Evolutionary conservation across 208 protist genomes (phyloP).

Genomic region (Wallacemonas sp.): DNA sequence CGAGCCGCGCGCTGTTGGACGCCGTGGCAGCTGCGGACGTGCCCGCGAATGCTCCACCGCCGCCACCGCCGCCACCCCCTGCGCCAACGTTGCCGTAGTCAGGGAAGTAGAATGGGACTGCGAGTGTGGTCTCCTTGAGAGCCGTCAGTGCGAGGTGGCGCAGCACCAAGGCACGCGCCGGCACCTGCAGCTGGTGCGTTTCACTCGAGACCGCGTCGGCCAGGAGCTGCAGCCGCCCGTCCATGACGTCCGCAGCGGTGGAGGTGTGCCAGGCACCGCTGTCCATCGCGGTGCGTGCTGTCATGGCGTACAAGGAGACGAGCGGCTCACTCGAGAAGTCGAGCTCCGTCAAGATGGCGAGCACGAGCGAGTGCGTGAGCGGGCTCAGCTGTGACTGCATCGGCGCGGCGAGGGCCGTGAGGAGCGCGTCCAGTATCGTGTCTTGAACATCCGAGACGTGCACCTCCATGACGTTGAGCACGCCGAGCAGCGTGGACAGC

Average conservation of each 20-base stretch:
- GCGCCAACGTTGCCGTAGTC: background rate
- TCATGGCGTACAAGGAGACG: background rate
- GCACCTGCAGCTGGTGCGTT: slow-evolving; percentile 17
- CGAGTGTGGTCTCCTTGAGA: background rate
- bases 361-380: slow-evolving; percentile 28
- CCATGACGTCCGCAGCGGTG: background rate
- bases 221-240: background rate
- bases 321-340: slow-evolving; percentile 15
- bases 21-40: background rate
- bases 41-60: background rate
- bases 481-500: slow-evolving; percentile 24
- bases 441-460: slow-evolving; percentile 19
- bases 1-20: background rate
- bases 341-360: slow-evolving; percentile 24
- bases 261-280: background rate
- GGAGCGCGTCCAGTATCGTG: slow-evolving; percentile 18
- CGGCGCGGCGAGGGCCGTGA: slow-evolving; percentile 25
- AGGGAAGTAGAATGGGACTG: slow-evolving; percentile 5
- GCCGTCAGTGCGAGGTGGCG: slow-evolving; percentile 7
- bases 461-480: slow-evolving; percentile 26
- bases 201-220: slow-evolving; percentile 10
- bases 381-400: slow-evolving; percentile 18
- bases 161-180: slow-evolving; percentile 11
- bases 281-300: slow-evolving; percentile 1
- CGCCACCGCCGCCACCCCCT: background rate